Base-by-base conservation (phyloP, 2,329 filamentous ascomycete species). In the Apiospora marii region DNA sequence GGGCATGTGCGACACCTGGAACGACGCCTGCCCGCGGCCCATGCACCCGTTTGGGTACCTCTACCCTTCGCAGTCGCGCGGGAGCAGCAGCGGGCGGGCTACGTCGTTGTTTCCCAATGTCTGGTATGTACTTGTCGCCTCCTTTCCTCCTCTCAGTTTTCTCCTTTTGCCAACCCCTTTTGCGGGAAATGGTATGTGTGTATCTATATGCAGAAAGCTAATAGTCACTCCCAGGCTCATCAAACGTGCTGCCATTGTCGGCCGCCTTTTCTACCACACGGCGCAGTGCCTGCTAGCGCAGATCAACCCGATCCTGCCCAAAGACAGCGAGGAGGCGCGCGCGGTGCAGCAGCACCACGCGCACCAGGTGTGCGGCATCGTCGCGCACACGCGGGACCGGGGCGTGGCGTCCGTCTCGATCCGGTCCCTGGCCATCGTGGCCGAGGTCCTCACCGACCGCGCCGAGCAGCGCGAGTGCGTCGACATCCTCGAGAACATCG, bases 41-140 rank as follows among this genome's bases (percentile, higher is more conserved):
- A 98, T 98, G 94, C 92, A 93, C 76, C 94, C 95, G 0, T 90
- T 97, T 81, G 93, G 92, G 0, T 95, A 94, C 80, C 83, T 96
- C 0, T 89, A 92, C 72, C 87, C 92, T 1, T 89, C 89, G 73
- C 90, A 93, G 77, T 92, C 91, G 0, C 74, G 73, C 13, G 77
- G 76, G 1, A 14, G 44, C 3, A 53, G 74, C 48, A 68, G 70
- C 37, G 71, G 71, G 22, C 87, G 85, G 43, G 88, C 89, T 1
- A 92, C 92, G 75, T 97, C 94, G 3, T 84, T 89, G 0, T 98
- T 98, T 78, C 95, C 96, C 0, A 93, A 96, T 80, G 89, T 98
- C 51, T 98, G 95, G 93, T 93, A 83, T 77, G 90, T 83, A 14
- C 24, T 30, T 30, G 12, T 46, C 44, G 19, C 16, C 7, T 27